Percentiles rank a stretch among this genome's conserved stretches.
These are phyloP conservation scores for Mycena galopus DNA, from an alignment of 768 basidiomycete species.

Conservation along the genomic window DNA sequence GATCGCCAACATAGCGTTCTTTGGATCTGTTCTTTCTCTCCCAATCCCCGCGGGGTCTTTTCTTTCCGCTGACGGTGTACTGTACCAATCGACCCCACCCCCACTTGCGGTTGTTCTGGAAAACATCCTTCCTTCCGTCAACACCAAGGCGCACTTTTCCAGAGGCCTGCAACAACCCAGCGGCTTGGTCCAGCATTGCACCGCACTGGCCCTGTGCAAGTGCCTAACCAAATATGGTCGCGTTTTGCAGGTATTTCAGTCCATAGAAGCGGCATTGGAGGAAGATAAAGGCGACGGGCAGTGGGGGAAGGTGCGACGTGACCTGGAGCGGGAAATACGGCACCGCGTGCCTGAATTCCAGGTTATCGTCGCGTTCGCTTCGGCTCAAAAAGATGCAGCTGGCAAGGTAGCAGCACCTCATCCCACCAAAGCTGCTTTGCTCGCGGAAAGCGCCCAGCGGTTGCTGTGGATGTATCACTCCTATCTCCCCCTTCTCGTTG, in stretches of 20 bases:
- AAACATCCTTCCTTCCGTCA: constrained; percentile 79
- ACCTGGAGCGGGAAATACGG: constrained; percentile 83
- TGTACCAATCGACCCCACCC: constrained; percentile 82
- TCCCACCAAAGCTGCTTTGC: constrained; percentile 65
- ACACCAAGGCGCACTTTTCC: constrained; percentile 80
- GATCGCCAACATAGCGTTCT: constrained; percentile 90
- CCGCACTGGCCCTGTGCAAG: constrained; percentile 81
- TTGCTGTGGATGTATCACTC: constrained; percentile 89
- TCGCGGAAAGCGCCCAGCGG: constrained; percentile 85
- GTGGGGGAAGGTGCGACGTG: constrained; percentile 75
- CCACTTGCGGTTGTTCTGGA: constrained; percentile 78
- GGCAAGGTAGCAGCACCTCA: constrained; percentile 35
- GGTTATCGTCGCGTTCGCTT: constrained; percentile 87
- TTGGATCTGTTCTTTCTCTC: constrained; percentile 82
- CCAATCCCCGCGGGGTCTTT: constrained; percentile 78
- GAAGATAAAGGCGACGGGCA: constrained; percentile 74
- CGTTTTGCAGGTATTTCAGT: constrained; percentile 63
- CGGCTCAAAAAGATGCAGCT: constrained; percentile 55
- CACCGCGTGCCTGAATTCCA: constrained; percentile 88
- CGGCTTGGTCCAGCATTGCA: constrained; percentile 87
- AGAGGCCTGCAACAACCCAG: constrained; percentile 84
- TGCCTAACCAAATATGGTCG: constrained; percentile 78
- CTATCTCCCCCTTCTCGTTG: constrained; percentile 78
- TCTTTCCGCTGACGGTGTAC: constrained; percentile 58
- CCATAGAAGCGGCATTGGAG: constrained; percentile 66